Conservation (phyloP, 805 yeast species). For the Saccharomyces kudriavzevii region DNA sequence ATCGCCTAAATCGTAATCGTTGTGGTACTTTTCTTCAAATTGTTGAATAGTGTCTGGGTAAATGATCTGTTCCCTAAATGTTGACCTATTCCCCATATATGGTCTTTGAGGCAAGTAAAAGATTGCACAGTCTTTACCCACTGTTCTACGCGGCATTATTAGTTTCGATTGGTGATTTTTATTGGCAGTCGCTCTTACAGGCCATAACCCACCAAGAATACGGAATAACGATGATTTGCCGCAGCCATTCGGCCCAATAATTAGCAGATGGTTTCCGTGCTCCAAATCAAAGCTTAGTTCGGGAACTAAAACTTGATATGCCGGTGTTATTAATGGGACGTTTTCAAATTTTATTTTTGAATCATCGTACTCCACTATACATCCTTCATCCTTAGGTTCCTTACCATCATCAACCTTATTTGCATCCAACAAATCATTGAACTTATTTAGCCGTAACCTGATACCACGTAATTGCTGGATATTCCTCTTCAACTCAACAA, state of each 20-base stretch:
- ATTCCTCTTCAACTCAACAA: slow-evolving; percentile 77
- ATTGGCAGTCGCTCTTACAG: slow-evolving; percentile 57
- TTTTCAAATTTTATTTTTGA: slow-evolving; percentile 58
- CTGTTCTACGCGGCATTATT: slow-evolving; percentile 24
- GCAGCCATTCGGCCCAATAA: slow-evolving; percentile 94
- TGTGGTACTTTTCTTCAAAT: slow-evolving; percentile 34
- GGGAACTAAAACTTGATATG: slow-evolving; percentile 61
- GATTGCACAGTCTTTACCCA: slow-evolving; percentile 32
- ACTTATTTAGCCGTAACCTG: slow-evolving; percentile 62
- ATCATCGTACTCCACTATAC: slow-evolving; percentile 40
- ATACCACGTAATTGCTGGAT: slow-evolving; percentile 79
- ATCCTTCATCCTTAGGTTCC: slow-evolving; percentile 12
- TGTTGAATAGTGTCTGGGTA: slow-evolving; percentile 71
- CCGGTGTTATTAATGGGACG: slow-evolving; percentile 81
- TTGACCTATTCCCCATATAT: slow-evolving; percentile 56
- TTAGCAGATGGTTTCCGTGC: slow-evolving; percentile 76
- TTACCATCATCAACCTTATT: slow-evolving; percentile 8
- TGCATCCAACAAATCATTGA: slow-evolving; percentile 52
- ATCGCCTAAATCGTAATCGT: slow-evolving; percentile 31
- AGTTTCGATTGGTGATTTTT: slow-evolving; percentile 36
- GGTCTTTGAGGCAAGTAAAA: slow-evolving; percentile 92
- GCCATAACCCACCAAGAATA: slow-evolving; percentile 91
- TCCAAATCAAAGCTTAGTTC: slow-evolving; percentile 62
- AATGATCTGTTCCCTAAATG: slow-evolving; percentile 79
- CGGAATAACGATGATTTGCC: slow-evolving; percentile 91